Evolutionary conservation across 148 eudicot genomes (phyloP).

Genomic region (Rhododendron kiyosumense): DNA sequence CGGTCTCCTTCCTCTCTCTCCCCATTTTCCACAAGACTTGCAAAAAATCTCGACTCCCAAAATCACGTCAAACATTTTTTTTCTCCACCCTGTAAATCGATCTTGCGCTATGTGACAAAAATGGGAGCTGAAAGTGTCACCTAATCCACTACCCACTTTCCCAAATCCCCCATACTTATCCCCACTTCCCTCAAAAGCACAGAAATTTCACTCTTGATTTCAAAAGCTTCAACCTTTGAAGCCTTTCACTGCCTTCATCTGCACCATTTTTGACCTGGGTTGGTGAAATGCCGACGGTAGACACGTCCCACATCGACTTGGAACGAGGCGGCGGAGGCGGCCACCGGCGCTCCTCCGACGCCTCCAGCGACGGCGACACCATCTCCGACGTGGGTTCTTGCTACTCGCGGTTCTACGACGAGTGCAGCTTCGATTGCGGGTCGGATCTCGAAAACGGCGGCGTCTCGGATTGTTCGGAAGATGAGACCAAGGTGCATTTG

Average conservation of each 20-base stretch:
- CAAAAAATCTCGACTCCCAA: not conserved
- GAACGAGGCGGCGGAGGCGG: slow-evolving; percentile 27
- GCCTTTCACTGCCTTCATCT: not conserved
- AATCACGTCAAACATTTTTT: not conserved
- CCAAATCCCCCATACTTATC: not conserved
- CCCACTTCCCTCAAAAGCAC: not conserved
- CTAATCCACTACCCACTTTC: slow-evolving; percentile 6
- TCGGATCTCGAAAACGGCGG: slow-evolving; percentile 4
- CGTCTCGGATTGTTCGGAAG: slow-evolving; percentile 21
- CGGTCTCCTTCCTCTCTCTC: not conserved
- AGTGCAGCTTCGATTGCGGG: slow-evolving; percentile 2
- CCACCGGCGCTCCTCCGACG: slow-evolving; percentile 11
- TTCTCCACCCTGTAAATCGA: not conserved
- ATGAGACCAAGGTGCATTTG: slow-evolving; percentile 12
- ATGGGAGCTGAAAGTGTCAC: not conserved
- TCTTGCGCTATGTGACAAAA: not conserved
- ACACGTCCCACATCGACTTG: slow-evolving; percentile 29
- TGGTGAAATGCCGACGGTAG: slow-evolving; percentile 21
- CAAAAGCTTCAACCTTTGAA: not conserved
- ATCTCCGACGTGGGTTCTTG: slow-evolving; percentile 30
- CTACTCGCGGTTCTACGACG: slow-evolving; percentile 33
- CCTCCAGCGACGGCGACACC: slow-evolving; percentile 18
- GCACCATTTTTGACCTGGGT: not conserved
- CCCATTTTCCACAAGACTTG: not conserved
- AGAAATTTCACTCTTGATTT: not conserved